Conservation (phyloP, 2,329 filamentous ascomycete genomes). For the Rutstroemia sp. region DNA sequence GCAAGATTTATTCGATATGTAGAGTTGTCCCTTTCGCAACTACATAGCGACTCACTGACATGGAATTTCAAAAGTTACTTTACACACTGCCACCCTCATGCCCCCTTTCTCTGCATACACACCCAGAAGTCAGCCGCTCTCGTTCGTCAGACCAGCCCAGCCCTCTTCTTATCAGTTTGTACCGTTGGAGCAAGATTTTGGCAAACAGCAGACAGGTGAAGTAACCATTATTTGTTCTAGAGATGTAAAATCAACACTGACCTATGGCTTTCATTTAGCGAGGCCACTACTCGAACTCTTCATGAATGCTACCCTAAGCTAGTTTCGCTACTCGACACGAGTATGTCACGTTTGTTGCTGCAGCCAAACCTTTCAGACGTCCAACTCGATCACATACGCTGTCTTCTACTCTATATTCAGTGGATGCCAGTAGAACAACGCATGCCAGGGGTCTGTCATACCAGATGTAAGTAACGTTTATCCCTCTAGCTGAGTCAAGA, state of each 20-base stretch:
- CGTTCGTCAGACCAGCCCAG: background rate
- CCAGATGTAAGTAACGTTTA: background rate
- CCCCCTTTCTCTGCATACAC: background rate
- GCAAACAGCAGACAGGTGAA: background rate
- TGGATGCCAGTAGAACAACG: background rate
- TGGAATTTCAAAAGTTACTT: background rate
- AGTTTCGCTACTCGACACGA: background rate
- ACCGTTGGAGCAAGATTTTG: background rate
- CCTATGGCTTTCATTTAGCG: background rate
- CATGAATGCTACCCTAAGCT: background rate
- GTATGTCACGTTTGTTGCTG: background rate
- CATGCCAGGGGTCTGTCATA: background rate
- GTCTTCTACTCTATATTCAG: background rate
- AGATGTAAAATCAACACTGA: background rate
- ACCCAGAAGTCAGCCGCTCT: background rate
- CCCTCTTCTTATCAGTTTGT: background rate
- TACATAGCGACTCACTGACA: background rate
- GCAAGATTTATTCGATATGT: background rate
- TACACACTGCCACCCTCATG: background rate
- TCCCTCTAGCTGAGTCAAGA: background rate
- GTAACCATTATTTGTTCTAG: background rate
- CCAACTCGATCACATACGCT: background rate
- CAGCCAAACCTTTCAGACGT: background rate
- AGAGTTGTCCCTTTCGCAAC: too few relatives aligned
- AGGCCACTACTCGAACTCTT: background rate